Conservation (phyloP, 2,329 filamentous ascomycete genomes). For the Dothistroma septosporum region DNA sequence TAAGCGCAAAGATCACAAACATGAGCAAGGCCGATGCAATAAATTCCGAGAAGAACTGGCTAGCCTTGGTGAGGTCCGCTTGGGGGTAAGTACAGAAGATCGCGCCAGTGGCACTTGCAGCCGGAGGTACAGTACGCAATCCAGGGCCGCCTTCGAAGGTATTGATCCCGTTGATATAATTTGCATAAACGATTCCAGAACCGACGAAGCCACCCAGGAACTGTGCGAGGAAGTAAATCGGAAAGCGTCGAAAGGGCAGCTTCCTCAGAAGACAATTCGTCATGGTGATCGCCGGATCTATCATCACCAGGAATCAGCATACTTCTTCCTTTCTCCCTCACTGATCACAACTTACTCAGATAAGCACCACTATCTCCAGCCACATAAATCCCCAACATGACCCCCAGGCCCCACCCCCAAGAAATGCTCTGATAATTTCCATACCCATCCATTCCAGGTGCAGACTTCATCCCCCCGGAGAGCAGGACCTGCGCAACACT, state of each 20-base stretch:
- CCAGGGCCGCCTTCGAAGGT: slow-evolving; percentile 55
- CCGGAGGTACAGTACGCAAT: slow-evolving; percentile 60
- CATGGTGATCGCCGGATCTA: slow-evolving; percentile 66
- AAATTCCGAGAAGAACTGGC: slow-evolving; percentile 69
- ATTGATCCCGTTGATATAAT: slow-evolving; percentile 56
- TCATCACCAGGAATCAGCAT: no score
- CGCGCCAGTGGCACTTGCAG: slow-evolving; percentile 56
- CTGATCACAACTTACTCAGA: slow-evolving; percentile 38
- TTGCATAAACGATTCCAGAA: slow-evolving; percentile 42
- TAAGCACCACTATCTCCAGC: slow-evolving; percentile 33
- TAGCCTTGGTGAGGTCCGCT: slow-evolving; percentile 58
- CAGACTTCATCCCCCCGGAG: slow-evolving; percentile 35
- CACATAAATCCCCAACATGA: slow-evolving; percentile 58
- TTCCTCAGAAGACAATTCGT: slow-evolving; percentile 65
- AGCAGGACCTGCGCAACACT: slow-evolving; percentile 43
- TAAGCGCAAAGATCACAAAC: slow-evolving; percentile 66
- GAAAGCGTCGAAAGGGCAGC: slow-evolving; percentile 66
- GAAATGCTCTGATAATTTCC: slow-evolving; percentile 42
- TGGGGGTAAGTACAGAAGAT: slow-evolving; percentile 68
- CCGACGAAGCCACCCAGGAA: slow-evolving; percentile 63
- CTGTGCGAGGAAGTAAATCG: slow-evolving; percentile 63
- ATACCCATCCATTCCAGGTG: slow-evolving; percentile 42
- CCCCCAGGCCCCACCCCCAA: slow-evolving; percentile 52
- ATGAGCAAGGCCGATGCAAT: slow-evolving; percentile 62
- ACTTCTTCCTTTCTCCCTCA: neutral